Percentiles rank a stretch among this genome's conserved stretches.
phyloP scores from a whole-genome alignment of 768 basidiomycete species.

The Obba rivulosa region DNA sequence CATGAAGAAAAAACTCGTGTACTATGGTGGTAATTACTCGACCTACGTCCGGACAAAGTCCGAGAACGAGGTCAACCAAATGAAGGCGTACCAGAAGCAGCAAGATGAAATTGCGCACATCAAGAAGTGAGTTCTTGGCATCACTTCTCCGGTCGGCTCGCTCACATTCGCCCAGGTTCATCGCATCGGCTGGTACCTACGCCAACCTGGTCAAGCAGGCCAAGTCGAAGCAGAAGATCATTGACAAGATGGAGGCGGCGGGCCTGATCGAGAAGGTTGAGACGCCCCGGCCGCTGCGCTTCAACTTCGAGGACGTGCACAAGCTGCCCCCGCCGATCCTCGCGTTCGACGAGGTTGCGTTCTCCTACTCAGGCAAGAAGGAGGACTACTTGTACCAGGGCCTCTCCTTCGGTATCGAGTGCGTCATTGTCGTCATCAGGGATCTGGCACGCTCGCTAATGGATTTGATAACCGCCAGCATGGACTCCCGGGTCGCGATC shows the following conservation, averaged over 20 bases:
- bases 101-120: constrained; percentile 98
- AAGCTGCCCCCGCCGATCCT: constrained; percentile 96
- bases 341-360: constrained; percentile 92
- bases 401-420: constrained; percentile 98
- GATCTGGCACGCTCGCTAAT: constrained; percentile 2
- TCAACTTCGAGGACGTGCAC: constrained; percentile 94
- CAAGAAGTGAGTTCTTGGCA: constrained; percentile 67
- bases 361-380: constrained; percentile 89
- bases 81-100: constrained; percentile 99
- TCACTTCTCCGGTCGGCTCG: neutral
- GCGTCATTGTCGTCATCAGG: constrained; percentile 22
- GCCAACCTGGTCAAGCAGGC: constrained; percentile 98
- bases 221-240: constrained; percentile 99
- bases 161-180: constrained; percentile 55
- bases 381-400: constrained; percentile 83
- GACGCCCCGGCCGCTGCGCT: constrained; percentile 62
- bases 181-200: constrained; percentile 98
- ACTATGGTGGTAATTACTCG: constrained; percentile 95
- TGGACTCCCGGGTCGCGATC: constrained; percentile 94
- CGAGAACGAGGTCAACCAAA: constrained; percentile 99
- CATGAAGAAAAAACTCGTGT: constrained; percentile 84
- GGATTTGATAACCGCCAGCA: constrained; percentile 37
- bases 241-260: constrained; percentile 99
- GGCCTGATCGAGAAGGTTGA: constrained; percentile 94
- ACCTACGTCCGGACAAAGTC: constrained; percentile 94